Conservation (phyloP, 768 basidiomycete genomes). For the Mycena rosella region DNA sequence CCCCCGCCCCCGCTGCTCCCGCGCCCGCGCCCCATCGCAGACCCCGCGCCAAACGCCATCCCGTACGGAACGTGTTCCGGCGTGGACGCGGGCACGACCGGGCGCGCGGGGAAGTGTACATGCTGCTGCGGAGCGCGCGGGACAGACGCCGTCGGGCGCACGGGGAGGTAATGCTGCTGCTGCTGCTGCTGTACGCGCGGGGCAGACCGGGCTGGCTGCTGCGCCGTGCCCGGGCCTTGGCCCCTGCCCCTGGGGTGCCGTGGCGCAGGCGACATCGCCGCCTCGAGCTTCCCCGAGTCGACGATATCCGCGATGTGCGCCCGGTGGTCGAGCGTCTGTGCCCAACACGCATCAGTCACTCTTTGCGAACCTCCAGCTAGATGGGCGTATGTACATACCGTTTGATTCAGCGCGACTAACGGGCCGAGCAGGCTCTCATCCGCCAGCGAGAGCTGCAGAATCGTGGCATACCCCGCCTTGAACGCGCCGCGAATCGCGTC, state of each 20-base stretch:
- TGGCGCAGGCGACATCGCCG: slow-evolving; percentile 16
- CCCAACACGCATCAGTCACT: background rate
- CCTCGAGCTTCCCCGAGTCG: slow-evolving; percentile 19
- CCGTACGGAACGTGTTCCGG: slow-evolving; percentile 18
- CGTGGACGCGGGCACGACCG: background rate
- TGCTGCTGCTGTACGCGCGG: background rate
- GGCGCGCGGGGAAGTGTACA: slow-evolving; percentile 1
- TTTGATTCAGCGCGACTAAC: slow-evolving; percentile 43
- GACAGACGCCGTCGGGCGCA: background rate
- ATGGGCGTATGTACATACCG: slow-evolving; percentile 31
- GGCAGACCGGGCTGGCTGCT: background rate
- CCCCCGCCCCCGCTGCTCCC: background rate
- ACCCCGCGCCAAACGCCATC: slow-evolving; percentile 28
- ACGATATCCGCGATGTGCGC: slow-evolving; percentile 31
- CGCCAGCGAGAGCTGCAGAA: slow-evolving; percentile 37
- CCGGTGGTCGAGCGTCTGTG: slow-evolving; percentile 29
- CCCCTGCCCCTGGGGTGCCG: slow-evolving; percentile 18
- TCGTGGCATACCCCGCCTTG: slow-evolving; percentile 44
- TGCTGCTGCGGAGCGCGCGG: background rate
- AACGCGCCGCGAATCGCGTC: slow-evolving; percentile 50
- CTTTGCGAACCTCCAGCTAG: background rate
- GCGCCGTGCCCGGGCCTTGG: too few relatives aligned
- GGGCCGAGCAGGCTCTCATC: slow-evolving; percentile 42
- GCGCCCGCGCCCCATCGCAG: slow-evolving; percentile 23
- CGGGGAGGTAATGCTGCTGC: background rate